These are phyloP conservation scores for Aspergillus sp. DNA, from an alignment of 2,329 filamentous ascomycete genomes.

Conservation along the genomic window DNA sequence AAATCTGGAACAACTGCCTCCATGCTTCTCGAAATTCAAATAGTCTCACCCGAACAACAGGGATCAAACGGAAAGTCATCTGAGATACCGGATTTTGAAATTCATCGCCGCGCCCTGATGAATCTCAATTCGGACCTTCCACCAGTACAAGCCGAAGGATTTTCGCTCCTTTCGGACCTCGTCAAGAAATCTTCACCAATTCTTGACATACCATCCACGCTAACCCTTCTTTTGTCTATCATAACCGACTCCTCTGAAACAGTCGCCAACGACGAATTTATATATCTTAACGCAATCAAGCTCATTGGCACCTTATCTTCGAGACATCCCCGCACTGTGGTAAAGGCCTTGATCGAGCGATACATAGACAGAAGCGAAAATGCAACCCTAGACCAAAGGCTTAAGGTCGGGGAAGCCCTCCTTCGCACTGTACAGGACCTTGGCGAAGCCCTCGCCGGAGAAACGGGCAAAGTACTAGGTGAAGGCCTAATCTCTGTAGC, in stretches of 20 bases:
- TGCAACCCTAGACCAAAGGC: conserved; percentile 38
- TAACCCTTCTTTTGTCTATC: conserved; percentile 41
- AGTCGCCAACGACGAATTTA: conserved; percentile 40
- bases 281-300: conserved; percentile 46
- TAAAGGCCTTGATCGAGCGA: conserved; percentile 41
- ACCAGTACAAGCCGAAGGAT: conserved; percentile 45
- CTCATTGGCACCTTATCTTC: conserved; percentile 41
- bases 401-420: conserved; percentile 43
- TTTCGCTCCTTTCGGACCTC: conserved; percentile 40
- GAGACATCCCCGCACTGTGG: conserved; percentile 41
- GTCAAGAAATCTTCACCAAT: conserved; percentile 43
- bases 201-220: conserved; percentile 44
- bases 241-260: conserved; percentile 35
- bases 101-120: conserved; percentile 41
- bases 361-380: conserved; percentile 41
- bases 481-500: conserved; percentile 42
- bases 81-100: conserved; percentile 39
- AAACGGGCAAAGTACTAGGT: conserved; percentile 38
- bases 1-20: conserved; percentile 42
- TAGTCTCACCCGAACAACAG: conserved; percentile 27
- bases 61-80: conserved; percentile 20
- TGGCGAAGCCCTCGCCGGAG: conserved; percentile 37
- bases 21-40: conserved; percentile 44
- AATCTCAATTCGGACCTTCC: conserved; percentile 42
- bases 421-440: conserved; percentile 43